Percentiles rank a stretch among this genome's conserved stretches.
Conservation (phyloP, 2,329 filamentous ascomycete genomes). For the Cordyceps tenuipes region DNA sequence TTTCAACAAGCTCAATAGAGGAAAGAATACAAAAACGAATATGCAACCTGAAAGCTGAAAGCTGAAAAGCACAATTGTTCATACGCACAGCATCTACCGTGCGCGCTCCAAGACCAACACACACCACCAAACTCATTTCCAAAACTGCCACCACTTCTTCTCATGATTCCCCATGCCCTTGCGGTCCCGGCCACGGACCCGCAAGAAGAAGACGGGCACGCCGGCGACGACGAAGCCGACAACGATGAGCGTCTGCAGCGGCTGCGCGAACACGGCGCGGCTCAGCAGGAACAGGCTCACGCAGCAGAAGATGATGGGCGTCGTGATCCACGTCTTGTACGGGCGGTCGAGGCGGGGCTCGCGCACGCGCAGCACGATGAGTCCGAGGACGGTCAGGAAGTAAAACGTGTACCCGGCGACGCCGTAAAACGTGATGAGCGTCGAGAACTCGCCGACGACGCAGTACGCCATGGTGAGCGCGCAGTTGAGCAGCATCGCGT, state of each 20-base stretch:
- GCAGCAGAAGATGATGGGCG: slow-evolving; percentile 96
- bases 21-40: not conserved
- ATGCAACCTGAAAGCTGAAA: not conserved
- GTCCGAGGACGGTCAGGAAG: slow-evolving; percentile 85
- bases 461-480: slow-evolving; percentile 69
- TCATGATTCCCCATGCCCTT: slow-evolving; percentile 28
- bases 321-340: slow-evolving; percentile 94
- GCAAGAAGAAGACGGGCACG: slow-evolving; percentile 82
- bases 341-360: slow-evolving; percentile 85
- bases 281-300: slow-evolving; percentile 88
- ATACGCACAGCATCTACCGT: not conserved
- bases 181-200: slow-evolving; percentile 33
- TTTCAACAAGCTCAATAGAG: not conserved
- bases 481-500: slow-evolving; percentile 78
- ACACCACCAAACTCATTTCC: slow-evolving; percentile 30
- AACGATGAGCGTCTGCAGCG: slow-evolving; percentile 81
- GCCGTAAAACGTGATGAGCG: slow-evolving; percentile 92
- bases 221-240: slow-evolving; percentile 76
- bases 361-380: slow-evolving; percentile 80
- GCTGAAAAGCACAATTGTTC: not conserved
- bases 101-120: not conserved
- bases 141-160: slow-evolving; percentile 51
- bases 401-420: slow-evolving; percentile 97
- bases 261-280: slow-evolving; percentile 82
- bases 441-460: slow-evolving; percentile 79